phyloP scores from a whole-genome alignment of 2,329 filamentous ascomycete genomes.

The Talaromyces atroroseus region DNA sequence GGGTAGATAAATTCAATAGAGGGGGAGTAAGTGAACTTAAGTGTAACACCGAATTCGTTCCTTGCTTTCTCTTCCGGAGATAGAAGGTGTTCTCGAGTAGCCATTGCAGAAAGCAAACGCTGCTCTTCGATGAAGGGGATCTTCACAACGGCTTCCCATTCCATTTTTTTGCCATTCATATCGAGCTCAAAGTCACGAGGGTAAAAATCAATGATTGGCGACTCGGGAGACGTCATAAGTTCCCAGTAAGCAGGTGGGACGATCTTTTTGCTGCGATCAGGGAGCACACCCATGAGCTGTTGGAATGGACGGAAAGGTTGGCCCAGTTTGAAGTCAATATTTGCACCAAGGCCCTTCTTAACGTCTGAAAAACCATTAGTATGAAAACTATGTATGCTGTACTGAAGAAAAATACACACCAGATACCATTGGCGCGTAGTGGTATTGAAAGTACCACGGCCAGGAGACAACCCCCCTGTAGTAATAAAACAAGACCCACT shows the following conservation, averaged over 20 bases:
- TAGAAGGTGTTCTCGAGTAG: constrained; percentile 72
- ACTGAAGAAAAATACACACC: constrained; percentile 40
- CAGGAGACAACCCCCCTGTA: constrained; percentile 95
- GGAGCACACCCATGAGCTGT: constrained; percentile 96
- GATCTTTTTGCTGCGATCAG: constrained; percentile 94
- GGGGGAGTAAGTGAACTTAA: constrained; percentile 85
- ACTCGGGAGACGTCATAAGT: constrained; percentile 84
- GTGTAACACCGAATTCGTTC: constrained; percentile 83
- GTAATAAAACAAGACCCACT: constrained; percentile 98
- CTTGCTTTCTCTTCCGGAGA: constrained; percentile 70
- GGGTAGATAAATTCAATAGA: constrained; percentile 77
- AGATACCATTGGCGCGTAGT: constrained; percentile 96
- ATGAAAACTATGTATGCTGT: neutral
- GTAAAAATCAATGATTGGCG: constrained; percentile 96
- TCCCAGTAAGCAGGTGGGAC: constrained; percentile 82
- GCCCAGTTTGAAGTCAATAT: constrained; percentile 88
- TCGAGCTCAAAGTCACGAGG: constrained; percentile 94
- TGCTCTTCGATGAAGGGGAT: constrained; percentile 97
- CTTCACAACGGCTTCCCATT: constrained; percentile 98
- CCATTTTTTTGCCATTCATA: constrained; percentile 99
- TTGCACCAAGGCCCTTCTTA: constrained; percentile 74
- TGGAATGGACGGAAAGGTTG: constrained; percentile 94
- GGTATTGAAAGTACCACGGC: constrained; percentile 97
- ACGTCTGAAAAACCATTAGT: constrained; percentile 58
- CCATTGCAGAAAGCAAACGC: constrained; percentile 79